These are phyloP conservation scores for Hortaea werneckii DNA, from an alignment of 2,329 filamentous ascomycete genomes.

Conservation along the genomic window DNA sequence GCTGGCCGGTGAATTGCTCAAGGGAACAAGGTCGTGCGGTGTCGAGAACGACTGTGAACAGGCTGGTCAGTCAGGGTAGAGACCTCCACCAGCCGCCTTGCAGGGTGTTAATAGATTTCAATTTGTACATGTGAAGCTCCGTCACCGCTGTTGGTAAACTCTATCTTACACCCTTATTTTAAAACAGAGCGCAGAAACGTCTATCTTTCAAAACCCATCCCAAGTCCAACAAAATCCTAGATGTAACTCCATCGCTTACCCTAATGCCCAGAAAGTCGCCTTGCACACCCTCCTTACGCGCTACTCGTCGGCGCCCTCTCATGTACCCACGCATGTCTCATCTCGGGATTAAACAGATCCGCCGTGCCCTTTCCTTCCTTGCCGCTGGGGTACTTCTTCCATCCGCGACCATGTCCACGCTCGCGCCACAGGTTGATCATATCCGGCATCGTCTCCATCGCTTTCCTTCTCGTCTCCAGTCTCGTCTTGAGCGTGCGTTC, in stretches of 20 bases:
- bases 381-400: slow-evolving; percentile 59
- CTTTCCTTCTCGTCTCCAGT: slow-evolving; percentile 80
- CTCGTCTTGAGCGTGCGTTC: slow-evolving; percentile 74
- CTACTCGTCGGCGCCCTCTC: slow-evolving; percentile 3
- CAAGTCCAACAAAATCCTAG: too few relatives aligned
- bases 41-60: too few relatives aligned
- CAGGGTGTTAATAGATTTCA: too few relatives aligned
- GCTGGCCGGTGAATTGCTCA: too few relatives aligned
- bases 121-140: too few relatives aligned
- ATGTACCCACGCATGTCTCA: slow-evolving; percentile 9
- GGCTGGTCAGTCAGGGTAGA: too few relatives aligned
- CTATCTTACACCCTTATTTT: too few relatives aligned
- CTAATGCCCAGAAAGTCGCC: background rate
- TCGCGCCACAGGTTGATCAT: slow-evolving; percentile 90
- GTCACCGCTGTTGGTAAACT: too few relatives aligned
- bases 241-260: background rate
- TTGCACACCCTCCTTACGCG: background rate
- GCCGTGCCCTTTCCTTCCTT: slow-evolving; percentile 2
- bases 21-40: too few relatives aligned
- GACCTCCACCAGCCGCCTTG: too few relatives aligned
- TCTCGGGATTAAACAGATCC: slow-evolving; percentile 4
- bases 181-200: too few relatives aligned
- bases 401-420: slow-evolving; percentile 67
- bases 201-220: too few relatives aligned
- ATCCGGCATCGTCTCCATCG: slow-evolving; percentile 90